These are phyloP conservation scores for Lactarius tabidus DNA, from an alignment of 768 basidiomycete genomes.

Conservation along the genomic window DNA sequence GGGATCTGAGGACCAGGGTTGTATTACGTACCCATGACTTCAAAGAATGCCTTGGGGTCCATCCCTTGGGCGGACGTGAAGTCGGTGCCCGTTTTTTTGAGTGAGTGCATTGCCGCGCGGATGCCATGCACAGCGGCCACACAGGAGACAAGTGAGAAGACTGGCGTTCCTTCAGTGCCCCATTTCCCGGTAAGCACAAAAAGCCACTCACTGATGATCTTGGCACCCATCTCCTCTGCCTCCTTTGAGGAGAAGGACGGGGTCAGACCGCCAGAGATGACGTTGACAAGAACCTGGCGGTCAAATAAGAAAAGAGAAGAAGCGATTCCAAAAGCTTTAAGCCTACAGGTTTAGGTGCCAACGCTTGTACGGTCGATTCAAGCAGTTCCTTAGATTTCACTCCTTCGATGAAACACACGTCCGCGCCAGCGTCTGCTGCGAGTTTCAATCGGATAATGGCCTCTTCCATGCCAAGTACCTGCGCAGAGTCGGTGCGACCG, in stretches of 20 bases:
- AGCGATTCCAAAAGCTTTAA: neutral
- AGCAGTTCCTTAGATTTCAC: constrained; percentile 66
- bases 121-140: constrained; percentile 76
- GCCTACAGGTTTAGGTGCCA: constrained; percentile 66
- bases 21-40: constrained; percentile 59
- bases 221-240: constrained; percentile 66
- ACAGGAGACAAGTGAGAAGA: constrained; percentile 73
- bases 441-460: constrained; percentile 61
- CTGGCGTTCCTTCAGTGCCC: constrained; percentile 32
- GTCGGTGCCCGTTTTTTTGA: constrained; percentile 78
- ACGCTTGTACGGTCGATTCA: constrained; percentile 56
- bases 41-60: constrained; percentile 76
- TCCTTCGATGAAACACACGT: constrained; percentile 80
- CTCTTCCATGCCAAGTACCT: constrained; percentile 77
- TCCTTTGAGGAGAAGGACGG: constrained; percentile 68
- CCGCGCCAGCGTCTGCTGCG: constrained; percentile 69
- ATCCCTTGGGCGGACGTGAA: constrained; percentile 55
- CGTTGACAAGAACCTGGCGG: constrained; percentile 65
- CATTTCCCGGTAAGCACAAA: neutral
- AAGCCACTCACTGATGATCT: constrained; percentile 62
- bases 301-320: neutral
- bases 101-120: constrained; percentile 67
- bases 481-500: constrained; percentile 74
- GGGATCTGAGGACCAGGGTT: neutral
- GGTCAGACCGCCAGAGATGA: constrained; percentile 73